Evolutionary conservation across 305 asterid genomes (phyloP).

Genomic region (Rubia peregrina): DNA sequence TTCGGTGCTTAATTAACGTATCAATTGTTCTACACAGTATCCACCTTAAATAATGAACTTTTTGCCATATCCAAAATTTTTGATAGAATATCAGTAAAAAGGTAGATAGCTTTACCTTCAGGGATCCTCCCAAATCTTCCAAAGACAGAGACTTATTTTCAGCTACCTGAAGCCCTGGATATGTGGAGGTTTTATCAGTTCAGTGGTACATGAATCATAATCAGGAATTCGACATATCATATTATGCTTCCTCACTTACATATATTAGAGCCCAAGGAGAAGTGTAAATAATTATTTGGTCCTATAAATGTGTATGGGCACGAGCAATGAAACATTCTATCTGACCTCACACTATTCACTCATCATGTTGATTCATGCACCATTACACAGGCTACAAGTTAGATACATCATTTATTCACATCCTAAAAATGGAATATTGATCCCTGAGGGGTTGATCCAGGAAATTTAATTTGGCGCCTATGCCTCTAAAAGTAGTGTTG

Average conservation of each 20-base stretch:
- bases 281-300: neutral
- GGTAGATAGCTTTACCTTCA: conserved; percentile 39
- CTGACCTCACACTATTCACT: neutral
- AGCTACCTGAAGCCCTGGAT: conserved; percentile 50
- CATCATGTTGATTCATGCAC: neutral
- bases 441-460: no score
- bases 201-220: neutral
- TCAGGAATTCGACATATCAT: neutral
- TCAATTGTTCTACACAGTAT: neutral
- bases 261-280: neutral
- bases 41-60: neutral
- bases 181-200: conserved; percentile 9
- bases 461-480: no score
- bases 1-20: neutral
- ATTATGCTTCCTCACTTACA: neutral
- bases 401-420: neutral
- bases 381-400: neutral
- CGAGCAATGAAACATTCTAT: neutral
- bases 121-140: conserved; percentile 62
- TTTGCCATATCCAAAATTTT: neutral
- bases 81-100: neutral
- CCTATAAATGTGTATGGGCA: neutral
- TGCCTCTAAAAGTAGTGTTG: no score
- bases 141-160: conserved; percentile 45
- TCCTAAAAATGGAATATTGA: neutral